A percentile compares a stretch with the other conserved stretches of the same genome.
phyloP scores from a whole-genome alignment of 352 stramenopile species.

The Phytophthora litchii region DNA sequence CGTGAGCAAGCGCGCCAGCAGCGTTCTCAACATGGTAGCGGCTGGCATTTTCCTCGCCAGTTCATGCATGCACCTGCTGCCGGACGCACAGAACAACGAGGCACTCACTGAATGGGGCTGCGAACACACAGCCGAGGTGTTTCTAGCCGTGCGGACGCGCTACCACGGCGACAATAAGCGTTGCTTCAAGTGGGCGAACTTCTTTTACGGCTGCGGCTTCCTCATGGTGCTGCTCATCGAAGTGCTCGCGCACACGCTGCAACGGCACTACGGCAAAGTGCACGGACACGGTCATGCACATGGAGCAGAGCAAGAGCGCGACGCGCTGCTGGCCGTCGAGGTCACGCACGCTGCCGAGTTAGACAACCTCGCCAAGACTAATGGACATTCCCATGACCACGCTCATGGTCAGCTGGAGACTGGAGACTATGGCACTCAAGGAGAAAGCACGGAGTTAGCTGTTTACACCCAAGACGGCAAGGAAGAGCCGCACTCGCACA shows the following conservation, averaged over 20 bases:
- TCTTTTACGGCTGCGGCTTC: slow-evolving; percentile 83
- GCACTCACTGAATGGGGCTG: slow-evolving; percentile 58
- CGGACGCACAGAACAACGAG: slow-evolving; percentile 72
- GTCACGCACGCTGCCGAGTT: slow-evolving; percentile 18
- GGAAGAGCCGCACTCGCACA: slow-evolving; percentile 56
- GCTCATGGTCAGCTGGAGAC: slow-evolving; percentile 19
- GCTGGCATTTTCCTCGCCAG: slow-evolving; percentile 82
- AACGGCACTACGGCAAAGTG: slow-evolving; percentile 45
- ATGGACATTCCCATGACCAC: slow-evolving; percentile 18
- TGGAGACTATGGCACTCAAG: slow-evolving; percentile 37
- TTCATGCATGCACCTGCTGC: slow-evolving; percentile 81
- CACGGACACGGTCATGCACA: slow-evolving; percentile 22
- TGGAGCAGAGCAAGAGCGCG: slow-evolving; percentile 25
- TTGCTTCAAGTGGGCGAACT: slow-evolving; percentile 81
- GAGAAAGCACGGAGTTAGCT: slow-evolving; percentile 5
- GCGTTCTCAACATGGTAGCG: slow-evolving; percentile 82
- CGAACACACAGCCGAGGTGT: slow-evolving; percentile 40
- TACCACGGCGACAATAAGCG: slow-evolving; percentile 38
- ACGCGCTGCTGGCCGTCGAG: slow-evolving; percentile 32
- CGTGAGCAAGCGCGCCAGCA: slow-evolving; percentile 47
- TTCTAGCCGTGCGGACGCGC: slow-evolving; percentile 36
- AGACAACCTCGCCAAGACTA: slow-evolving; percentile 10
- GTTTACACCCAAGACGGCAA: slow-evolving; percentile 8
- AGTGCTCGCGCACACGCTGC: slow-evolving; percentile 65
- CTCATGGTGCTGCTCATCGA: slow-evolving; percentile 78